These are phyloP conservation scores for Cnidoscolus chayamansa DNA, from an alignment of 441 rosid species.

Conservation along the genomic window DNA sequence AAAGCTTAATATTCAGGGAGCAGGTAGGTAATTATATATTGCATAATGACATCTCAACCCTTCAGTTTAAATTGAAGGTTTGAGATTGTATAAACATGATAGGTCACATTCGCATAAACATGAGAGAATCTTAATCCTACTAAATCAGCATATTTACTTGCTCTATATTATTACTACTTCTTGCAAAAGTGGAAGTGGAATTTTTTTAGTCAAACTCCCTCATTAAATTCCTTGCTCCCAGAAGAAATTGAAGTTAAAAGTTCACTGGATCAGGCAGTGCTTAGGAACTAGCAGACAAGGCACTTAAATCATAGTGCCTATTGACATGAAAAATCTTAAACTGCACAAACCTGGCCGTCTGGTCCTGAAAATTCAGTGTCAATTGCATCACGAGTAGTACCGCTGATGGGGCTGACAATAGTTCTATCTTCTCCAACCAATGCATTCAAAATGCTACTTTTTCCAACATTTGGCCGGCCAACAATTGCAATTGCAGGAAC, in stretches of 20 bases:
- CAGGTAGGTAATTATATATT: too few species aligned
- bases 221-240: neutral
- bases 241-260: neutral
- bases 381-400: conserved; percentile 98
- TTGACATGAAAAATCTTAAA: neutral
- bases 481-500: conserved; percentile 91
- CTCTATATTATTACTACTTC: neutral
- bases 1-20: too few species aligned
- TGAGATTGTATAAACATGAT: too few species aligned
- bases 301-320: neutral
- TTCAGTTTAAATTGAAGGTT: too few species aligned
- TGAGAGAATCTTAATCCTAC: too few species aligned
- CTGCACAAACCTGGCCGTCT: conserved; percentile 67
- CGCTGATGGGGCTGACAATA: conserved; percentile 95
- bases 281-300: neutral
- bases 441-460: conserved; percentile 96
- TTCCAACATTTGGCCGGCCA: conserved; percentile 96
- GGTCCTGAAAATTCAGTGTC: conserved; percentile 87
- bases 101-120: too few species aligned
- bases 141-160: neutral
- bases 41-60: too few species aligned
- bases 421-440: conserved; percentile 95
- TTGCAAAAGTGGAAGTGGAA: neutral
- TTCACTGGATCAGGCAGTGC: neutral
- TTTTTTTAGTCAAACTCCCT: neutral